Conservation (phyloP, 345 rosid species). For the Salix suchowensis region DNA sequence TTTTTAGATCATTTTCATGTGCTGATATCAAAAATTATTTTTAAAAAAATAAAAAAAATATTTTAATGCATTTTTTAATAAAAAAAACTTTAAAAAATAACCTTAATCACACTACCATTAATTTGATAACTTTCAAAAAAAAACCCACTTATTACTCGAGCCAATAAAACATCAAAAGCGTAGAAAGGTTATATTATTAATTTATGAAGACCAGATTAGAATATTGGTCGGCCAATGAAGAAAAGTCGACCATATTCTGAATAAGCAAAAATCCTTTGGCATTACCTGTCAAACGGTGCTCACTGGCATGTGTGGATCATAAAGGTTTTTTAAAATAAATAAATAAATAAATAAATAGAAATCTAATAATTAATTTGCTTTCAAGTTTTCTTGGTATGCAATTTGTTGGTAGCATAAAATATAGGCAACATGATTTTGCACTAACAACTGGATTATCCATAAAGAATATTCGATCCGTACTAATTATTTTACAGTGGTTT, state of each 20-base stretch:
- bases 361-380: background rate
- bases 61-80: no score
- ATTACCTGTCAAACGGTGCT: background rate
- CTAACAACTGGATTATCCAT: conserved; percentile 18
- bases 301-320: background rate
- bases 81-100: no score
- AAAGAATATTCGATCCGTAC: conserved; percentile 23
- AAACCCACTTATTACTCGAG: no score
- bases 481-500: background rate
- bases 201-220: conserved; percentile 6
- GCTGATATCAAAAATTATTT: no score
- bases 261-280: background rate
- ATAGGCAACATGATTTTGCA: background rate
- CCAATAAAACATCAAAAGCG: no score
- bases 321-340: no score
- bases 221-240: conserved; percentile 24
- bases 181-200: background rate
- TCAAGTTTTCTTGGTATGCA: background rate
- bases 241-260: background rate
- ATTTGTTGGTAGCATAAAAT: conserved; percentile 5
- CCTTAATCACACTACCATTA: no score
- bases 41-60: no score
- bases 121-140: no score
- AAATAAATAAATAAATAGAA: background rate
- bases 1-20: no score